Base-by-base conservation (phyloP, 2,329 filamentous ascomycete genomes). In the Fusarium sp. region DNA sequence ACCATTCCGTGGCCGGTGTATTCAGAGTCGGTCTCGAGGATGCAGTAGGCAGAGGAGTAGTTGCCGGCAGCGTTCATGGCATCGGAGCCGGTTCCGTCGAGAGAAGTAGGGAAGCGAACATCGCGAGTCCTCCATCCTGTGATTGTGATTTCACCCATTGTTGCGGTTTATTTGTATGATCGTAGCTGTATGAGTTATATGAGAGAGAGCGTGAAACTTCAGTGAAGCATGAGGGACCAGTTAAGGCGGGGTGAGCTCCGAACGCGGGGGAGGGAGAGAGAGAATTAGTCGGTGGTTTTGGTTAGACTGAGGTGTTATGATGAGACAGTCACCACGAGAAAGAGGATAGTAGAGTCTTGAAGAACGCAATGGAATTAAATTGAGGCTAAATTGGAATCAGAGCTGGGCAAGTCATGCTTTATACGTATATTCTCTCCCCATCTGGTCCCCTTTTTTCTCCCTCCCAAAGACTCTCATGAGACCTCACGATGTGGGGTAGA, bases 81-180 rank as follows among this genome's bases (percentile, higher is more conserved):
- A 87, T 97, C 94, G 10, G 93, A 96, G 74, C 94, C 94, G n/a
- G 93, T 97, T 83, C 95, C 96, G 81, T 97, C 93, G 64, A 97
- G 89, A 40, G 94, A 97, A n/a, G 94, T 97, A 79, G 91, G 91
- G 78, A 93, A 93, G 72, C 91, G 88, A 77, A 93, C 90, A 82
- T 93, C 91, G 76, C 89, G 86, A 61, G 90, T 91, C 70, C 82
- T 83, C 83, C 89, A 93, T 67, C 89, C 87, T 55, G 89, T 93
- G 76, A 93, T 92, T 60, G 88, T 92, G 74, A 93, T 84, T 72
- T 90, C 86, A 58, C 71, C 43, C 70, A 72, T 73, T 41, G 33
- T 67, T 66, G 37, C 35, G 22, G 33, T 56, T 45, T 59, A 37
- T 43, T 4, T 20, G 46, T 56, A 39, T 43, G 30, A 35, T 49